phyloP scores from a whole-genome alignment of 805 yeast species.

The Maudiozyma pseudohumilis region DNA sequence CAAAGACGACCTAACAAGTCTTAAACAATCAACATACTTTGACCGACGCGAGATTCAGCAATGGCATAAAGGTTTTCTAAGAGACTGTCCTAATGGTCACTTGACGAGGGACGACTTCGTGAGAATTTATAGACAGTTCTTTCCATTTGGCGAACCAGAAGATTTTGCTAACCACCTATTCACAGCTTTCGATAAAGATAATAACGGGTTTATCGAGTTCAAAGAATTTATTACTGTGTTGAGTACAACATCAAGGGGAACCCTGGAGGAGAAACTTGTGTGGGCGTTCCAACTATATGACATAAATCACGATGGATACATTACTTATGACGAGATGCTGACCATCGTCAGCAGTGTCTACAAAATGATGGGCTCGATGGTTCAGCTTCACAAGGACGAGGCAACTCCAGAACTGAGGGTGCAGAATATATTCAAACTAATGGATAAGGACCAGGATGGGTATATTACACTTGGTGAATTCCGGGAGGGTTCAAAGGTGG shows the following conservation, averaged over 20 bases:
- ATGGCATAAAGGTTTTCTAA: conserved; percentile 92
- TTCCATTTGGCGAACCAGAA: conserved; percentile 96
- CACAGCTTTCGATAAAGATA: conserved; percentile 77
- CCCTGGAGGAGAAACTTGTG: conserved; percentile 67
- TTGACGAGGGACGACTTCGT: conserved; percentile 78
- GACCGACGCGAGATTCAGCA: conserved; percentile 92
- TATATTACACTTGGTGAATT: conserved; percentile 77
- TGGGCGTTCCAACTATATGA: conserved; percentile 92
- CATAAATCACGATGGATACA: conserved; percentile 64
- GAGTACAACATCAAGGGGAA: conserved; percentile 79
- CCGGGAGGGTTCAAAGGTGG: conserved; percentile 67
- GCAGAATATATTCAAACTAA: conserved; percentile 61
- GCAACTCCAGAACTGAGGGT: conserved; percentile 85
- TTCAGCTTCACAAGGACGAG: conserved; percentile 77
- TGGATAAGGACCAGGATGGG: conserved; percentile 63
- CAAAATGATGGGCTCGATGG: conserved; percentile 94
- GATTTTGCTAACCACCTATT: conserved; percentile 85
- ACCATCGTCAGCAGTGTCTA: conserved; percentile 75
- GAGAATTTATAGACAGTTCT: conserved; percentile 89
- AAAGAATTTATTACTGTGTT: conserved; percentile 85
- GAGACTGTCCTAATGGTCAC: conserved; percentile 91
- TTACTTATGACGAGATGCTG: conserved; percentile 70
- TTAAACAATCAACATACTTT: conserved; percentile 80
- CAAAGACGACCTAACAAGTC: conserved; percentile 75
- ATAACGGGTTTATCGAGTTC: conserved; percentile 75